Percentiles rank a stretch among this genome's conserved stretches.
phyloP scores from a whole-genome alignment of 1,284 basidiomycete species.

The Tausonia pullulans region DNA sequence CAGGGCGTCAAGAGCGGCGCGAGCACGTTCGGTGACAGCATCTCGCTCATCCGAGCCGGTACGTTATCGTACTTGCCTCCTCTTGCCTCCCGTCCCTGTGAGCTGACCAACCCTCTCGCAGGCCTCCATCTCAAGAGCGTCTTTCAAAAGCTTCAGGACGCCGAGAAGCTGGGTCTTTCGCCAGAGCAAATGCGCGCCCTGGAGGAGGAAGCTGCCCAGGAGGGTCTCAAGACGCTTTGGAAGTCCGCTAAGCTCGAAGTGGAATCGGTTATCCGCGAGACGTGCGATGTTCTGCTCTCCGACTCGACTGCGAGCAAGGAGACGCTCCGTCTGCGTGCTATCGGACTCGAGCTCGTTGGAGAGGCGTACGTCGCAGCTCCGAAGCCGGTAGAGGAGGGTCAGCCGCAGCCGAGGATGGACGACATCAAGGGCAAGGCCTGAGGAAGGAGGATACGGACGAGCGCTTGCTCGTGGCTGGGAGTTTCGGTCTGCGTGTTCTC shows the following conservation, averaged over 20 bases:
- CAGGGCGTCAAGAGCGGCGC: conserved; percentile 66
- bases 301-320: conserved; percentile 36
- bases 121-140: conserved; percentile 69
- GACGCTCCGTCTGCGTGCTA: conserved; percentile 61
- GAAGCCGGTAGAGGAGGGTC: too few species aligned
- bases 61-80: conserved; percentile 34
- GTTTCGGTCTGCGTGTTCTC: too few species aligned
- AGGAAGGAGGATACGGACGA: too few species aligned
- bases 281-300: conserved; percentile 72
- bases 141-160: conserved; percentile 72
- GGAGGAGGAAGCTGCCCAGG: conserved; percentile 94
- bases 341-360: conserved; percentile 73
- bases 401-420: too few species aligned
- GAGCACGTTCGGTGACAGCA: conserved; percentile 39
- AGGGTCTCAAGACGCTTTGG: conserved; percentile 80
- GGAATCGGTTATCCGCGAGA: conserved; percentile 85
- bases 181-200: conserved; percentile 79
- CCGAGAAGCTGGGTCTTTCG: conserved; percentile 74
- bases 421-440: too few species aligned
- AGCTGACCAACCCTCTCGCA: too few species aligned
- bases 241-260: conserved; percentile 94
- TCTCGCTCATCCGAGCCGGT: conserved; percentile 65
- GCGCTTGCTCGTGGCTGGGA: too few species aligned
- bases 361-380: conserved; percentile 44
- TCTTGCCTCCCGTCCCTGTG: background rate